These are phyloP conservation scores for Epichloe uncinata DNA, from an alignment of 2,329 filamentous ascomycete genomes.

Conservation along the genomic window DNA sequence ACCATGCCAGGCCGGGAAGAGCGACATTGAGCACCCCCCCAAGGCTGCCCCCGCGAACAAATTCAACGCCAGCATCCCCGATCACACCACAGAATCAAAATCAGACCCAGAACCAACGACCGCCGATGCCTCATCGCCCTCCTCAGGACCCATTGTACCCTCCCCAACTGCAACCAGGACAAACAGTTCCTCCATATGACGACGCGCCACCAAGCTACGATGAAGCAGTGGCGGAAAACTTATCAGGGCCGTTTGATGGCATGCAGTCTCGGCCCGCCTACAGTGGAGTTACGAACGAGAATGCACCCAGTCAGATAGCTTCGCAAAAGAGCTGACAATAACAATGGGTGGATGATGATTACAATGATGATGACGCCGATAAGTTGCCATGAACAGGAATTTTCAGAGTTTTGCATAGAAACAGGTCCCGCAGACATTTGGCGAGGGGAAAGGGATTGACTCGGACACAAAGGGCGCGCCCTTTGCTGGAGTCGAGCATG, in stretches of 20 bases:
- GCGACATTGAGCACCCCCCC: constrained; percentile 24
- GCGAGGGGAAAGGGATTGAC: not conserved
- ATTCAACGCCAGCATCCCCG: constrained; percentile 11
- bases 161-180: constrained; percentile 36
- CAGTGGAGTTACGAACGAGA: constrained; percentile 48
- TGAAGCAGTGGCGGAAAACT: constrained; percentile 71
- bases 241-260: constrained; percentile 56
- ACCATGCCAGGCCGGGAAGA: constrained; percentile 23
- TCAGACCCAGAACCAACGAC: constrained; percentile 2
- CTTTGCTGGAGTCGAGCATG: not conserved
- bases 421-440: not conserved
- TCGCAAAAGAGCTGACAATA: constrained; percentile 23
- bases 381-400: not conserved
- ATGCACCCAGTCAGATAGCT: constrained; percentile 39
- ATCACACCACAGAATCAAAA: constrained; percentile 10
- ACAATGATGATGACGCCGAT: not conserved
- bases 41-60: constrained; percentile 23
- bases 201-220: constrained; percentile 93
- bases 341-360: constrained; percentile 5
- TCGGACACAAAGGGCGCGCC: not conserved
- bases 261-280: constrained; percentile 49
- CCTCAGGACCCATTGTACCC: constrained; percentile 41
- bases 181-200: constrained; percentile 37
- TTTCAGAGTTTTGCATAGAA: no score
- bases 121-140: constrained; percentile 15